phyloP scores from a whole-genome alignment of 768 basidiomycete species.

The Tulasnella sp. region DNA sequence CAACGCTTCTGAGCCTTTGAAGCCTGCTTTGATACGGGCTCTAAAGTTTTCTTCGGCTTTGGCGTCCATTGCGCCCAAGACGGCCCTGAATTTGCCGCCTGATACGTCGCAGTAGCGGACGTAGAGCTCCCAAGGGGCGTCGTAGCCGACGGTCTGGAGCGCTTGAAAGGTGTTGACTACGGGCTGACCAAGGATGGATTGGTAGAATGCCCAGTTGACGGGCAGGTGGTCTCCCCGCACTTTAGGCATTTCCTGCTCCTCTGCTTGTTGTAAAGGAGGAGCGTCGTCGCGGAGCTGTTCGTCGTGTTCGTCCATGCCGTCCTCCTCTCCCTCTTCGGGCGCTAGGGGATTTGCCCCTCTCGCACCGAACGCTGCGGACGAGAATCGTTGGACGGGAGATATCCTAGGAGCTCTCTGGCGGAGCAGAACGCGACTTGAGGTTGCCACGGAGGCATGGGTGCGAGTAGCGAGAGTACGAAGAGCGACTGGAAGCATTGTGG shows the following conservation, averaged over 20 bases:
- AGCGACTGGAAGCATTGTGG: neutral
- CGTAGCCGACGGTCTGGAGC: neutral
- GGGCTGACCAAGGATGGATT: neutral
- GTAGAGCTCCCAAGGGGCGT: slow-evolving; percentile 3
- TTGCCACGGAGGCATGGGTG: neutral
- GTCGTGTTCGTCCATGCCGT: neutral
- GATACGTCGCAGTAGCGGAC: neutral
- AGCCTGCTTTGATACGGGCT: neutral
- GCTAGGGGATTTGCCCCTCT: neutral
- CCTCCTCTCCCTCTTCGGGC: neutral
- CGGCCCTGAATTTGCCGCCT: neutral
- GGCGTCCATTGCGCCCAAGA: neutral
- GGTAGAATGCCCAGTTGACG: neutral
- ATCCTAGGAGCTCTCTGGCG: neutral
- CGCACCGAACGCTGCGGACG: neutral
- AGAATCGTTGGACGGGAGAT: neutral
- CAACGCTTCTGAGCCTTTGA: neutral
- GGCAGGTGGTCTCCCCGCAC: neutral
- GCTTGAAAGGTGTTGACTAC: neutral
- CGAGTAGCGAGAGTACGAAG: neutral
- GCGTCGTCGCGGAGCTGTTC: neutral
- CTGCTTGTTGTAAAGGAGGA: neutral
- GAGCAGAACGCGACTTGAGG: neutral
- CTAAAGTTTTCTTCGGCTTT: neutral
- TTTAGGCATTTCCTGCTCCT: neutral